A percentile compares a stretch with the other conserved stretches of the same genome.
These are phyloP conservation scores for Blastobotrys buckinghamii DNA, from an alignment of 1,139 yeast genomes.

Conservation along the genomic window DNA sequence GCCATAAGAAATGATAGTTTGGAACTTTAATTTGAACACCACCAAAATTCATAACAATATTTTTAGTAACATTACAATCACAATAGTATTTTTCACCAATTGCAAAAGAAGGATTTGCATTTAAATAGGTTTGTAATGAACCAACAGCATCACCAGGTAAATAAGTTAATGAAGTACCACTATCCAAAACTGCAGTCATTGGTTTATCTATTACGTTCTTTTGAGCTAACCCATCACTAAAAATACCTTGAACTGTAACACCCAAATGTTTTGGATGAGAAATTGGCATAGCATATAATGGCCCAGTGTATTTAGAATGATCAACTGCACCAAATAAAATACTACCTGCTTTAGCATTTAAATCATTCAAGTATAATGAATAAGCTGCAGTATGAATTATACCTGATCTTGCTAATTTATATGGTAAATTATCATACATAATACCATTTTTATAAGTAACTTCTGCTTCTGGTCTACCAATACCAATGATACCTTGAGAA, in stretches of 20 bases:
- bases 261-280: slow-evolving; percentile 44
- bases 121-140: slow-evolving; percentile 28
- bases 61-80: slow-evolving; percentile 34
- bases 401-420: slow-evolving; percentile 43
- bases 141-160: slow-evolving; percentile 42
- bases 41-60: slow-evolving; percentile 46
- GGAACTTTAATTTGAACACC: slow-evolving; percentile 46
- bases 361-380: slow-evolving; percentile 33
- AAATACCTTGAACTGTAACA: slow-evolving; percentile 39
- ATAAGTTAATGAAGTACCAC: slow-evolving; percentile 61
- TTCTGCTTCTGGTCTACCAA: slow-evolving; percentile 43
- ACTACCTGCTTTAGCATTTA: slow-evolving; percentile 33
- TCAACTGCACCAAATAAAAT: slow-evolving; percentile 49
- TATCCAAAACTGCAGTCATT: slow-evolving; percentile 50
- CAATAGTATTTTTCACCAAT: slow-evolving; percentile 34
- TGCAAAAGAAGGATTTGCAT: slow-evolving; percentile 35
- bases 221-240: slow-evolving; percentile 35
- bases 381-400: slow-evolving; percentile 43
- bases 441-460: slow-evolving; percentile 20
- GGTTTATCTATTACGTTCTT: slow-evolving; percentile 29
- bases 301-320: slow-evolving; percentile 42
- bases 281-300: slow-evolving; percentile 27
- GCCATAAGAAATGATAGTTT: slow-evolving; percentile 39
- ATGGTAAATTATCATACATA: slow-evolving; percentile 24
- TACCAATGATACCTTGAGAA: slow-evolving; percentile 47